phyloP scores from a whole-genome alignment of 257 asterid species.

The Galeopsis tetrahit region DNA sequence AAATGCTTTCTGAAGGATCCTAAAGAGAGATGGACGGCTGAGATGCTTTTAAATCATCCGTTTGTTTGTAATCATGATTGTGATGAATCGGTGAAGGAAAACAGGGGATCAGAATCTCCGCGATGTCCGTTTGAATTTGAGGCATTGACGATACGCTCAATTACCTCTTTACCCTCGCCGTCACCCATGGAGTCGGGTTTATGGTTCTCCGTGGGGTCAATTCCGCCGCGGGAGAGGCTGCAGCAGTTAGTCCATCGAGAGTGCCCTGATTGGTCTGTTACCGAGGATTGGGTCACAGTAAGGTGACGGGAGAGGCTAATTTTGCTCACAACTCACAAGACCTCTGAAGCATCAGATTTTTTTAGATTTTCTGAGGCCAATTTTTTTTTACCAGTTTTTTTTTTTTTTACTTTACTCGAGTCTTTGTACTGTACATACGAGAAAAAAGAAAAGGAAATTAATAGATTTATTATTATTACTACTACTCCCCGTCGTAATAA shows the following conservation, averaged over 20 bases:
- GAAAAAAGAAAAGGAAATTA: neutral
- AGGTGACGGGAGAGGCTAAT: constrained; percentile 51
- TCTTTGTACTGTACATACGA: neutral
- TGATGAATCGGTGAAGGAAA: constrained; percentile 5
- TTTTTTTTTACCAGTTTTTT: neutral
- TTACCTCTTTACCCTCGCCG: constrained; percentile 50
- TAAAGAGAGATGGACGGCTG: constrained; percentile 82
- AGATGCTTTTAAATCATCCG: constrained; percentile 83
- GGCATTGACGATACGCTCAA: constrained; percentile 45
- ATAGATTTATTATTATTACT: neutral
- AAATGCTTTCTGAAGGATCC: constrained; percentile 72
- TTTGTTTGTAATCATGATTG: constrained; percentile 45
- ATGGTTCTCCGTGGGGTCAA: constrained; percentile 33
- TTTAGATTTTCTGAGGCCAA: constrained; percentile 23
- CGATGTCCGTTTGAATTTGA: constrained; percentile 73
- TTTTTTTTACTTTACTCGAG: neutral
- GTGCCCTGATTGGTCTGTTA: constrained; percentile 53
- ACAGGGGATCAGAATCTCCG: constrained; percentile 48
- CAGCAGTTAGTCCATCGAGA: constrained; percentile 34
- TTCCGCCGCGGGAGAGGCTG: constrained; percentile 52
- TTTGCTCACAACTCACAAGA: neutral
- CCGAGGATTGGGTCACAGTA: constrained; percentile 69
- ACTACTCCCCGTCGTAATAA: too few species aligned
- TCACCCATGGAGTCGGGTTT: constrained; percentile 13
- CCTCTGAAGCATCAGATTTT: constrained; percentile 20